Percentiles rank a stretch among this genome's conserved stretches.
These are phyloP conservation scores for Cladosporium sp. DNA, from an alignment of 2,329 filamentous ascomycete species.

Conservation along the genomic window DNA sequence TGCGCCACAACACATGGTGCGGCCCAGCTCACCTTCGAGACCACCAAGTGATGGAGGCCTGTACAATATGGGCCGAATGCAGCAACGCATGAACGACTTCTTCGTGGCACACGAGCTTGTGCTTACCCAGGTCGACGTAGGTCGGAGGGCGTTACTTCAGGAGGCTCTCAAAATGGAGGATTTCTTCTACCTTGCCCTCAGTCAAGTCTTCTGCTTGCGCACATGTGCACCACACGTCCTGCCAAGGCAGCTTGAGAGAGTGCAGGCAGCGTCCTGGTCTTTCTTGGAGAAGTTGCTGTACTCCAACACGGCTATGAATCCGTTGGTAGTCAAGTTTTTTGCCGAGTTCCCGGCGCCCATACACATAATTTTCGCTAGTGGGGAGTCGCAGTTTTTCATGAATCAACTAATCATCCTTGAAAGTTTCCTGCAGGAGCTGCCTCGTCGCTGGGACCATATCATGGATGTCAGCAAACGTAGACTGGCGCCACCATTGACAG, in stretches of 20 bases:
- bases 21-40: background rate
- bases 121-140: constrained; percentile 17
- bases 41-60: background rate
- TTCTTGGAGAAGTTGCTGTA: constrained; percentile 44
- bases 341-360: constrained; percentile 47
- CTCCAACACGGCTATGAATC: constrained; percentile 41
- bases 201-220: constrained; percentile 62
- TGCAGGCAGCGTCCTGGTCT: constrained; percentile 27
- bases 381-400: constrained; percentile 8
- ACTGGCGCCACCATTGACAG: constrained; percentile 53
- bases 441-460: constrained; percentile 19
- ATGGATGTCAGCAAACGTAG: constrained; percentile 25
- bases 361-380: constrained; percentile 38
- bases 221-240: constrained; percentile 37
- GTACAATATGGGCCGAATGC: background rate
- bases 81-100: constrained; percentile 2
- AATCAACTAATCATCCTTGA: constrained; percentile 13
- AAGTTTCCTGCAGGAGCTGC: constrained; percentile 23
- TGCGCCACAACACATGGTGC: background rate
- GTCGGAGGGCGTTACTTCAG: constrained; percentile 51
- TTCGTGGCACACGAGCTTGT: background rate
- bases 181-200: constrained; percentile 59
- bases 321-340: constrained; percentile 42
- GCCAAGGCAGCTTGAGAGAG: constrained; percentile 35
- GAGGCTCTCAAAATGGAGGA: constrained; percentile 57